Conservation (phyloP, 2,329 filamentous ascomycete species). For the Colletotrichum sp. region DNA sequence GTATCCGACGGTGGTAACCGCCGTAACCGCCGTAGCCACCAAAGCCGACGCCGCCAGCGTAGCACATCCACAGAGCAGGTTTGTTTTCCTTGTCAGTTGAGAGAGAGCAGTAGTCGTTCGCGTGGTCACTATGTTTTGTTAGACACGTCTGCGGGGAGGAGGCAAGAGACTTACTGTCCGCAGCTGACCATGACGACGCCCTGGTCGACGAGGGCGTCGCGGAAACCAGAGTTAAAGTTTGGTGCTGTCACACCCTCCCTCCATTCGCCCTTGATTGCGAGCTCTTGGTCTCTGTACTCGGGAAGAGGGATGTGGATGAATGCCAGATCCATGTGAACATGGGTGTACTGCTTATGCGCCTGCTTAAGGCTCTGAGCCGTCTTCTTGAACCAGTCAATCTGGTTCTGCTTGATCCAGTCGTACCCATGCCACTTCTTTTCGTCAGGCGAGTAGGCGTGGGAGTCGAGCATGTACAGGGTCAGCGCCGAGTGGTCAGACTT, state of each 20-base stretch:
- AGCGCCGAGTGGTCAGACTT: conserved; percentile 85
- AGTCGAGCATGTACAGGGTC: conserved; percentile 94
- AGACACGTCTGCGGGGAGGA: neutral
- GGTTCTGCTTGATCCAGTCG: conserved; percentile 93
- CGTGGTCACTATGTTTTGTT: conserved; percentile 72
- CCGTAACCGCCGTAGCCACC: conserved; percentile 94
- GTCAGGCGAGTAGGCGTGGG: conserved; percentile 89
- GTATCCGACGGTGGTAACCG: conserved; percentile 80
- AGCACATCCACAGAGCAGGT: conserved; percentile 95
- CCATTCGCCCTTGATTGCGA: conserved; percentile 73
- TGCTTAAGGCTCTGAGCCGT: conserved; percentile 78
- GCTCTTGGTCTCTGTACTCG: conserved; percentile 74
- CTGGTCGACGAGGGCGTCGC: conserved; percentile 84
- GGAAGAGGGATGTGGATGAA: conserved; percentile 98
- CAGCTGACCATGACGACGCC: conserved; percentile 87
- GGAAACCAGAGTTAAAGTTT: conserved; percentile 89
- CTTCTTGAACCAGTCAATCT: conserved; percentile 92
- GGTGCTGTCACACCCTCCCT: conserved; percentile 88
- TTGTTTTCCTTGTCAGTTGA: conserved; percentile 58
- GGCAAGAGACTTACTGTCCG: conserved; percentile 71
- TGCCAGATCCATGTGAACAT: conserved; percentile 92
- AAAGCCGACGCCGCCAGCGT: conserved; percentile 89
- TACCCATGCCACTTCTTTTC: conserved; percentile 90
- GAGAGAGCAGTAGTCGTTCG: conserved; percentile 94
- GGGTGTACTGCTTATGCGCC: conserved; percentile 82